Base-by-base conservation (phyloP, 73 alveolate species). In the Paramecium caudatum region DNA sequence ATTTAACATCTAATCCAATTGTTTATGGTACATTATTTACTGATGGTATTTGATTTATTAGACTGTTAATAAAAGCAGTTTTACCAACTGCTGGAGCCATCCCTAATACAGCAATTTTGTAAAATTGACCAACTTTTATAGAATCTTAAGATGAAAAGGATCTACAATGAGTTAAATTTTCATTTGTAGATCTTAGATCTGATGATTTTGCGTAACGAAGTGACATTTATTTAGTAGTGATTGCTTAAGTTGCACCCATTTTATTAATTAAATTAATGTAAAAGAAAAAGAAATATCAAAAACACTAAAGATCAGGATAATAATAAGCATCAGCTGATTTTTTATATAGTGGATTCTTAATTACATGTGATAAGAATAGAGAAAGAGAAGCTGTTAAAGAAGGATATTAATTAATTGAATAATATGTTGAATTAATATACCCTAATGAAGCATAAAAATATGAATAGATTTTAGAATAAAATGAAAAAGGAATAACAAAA, bases 51-150 rank as follows among this genome's bases (percentile, higher is more conserved):
- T 74, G 43, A 74, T 74, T 74, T 19, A 74, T 74, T 6, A 74
- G 47, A 74, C 88, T 74, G 10, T 47, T 10, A 6, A 74, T 74
- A 36, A 74, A 45, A 13, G 88, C 88, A 36, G 88, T 39, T 45
- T 74, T 74, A 19, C 88, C 88, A 41, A 74, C 88, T 17, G 69
- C 88, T 39, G 88, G 16, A 27, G 36, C 43, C 88, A 74, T 45
- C n/a, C 88, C 88, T 68, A 74, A 30, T 4, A 74, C 88, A 41
- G 88, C 88, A 39, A 74, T 74, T 25, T 39, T 74, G n/a, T 41
- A 74, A 13, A 8, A 19, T 27, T 32, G 17, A 33, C 83, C 83
- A 8, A 33, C 8, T 65, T 65, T 45, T 4, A 37, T 45, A 8
- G 88, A 74, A 41, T 74, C 88, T 7, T 74, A 74, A 0, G 88